Evolutionary conservation across 129 eudicot species (phyloP), one percentile per base, ranked within the genome.

Genomic region (Flaveria brownii): DNA sequence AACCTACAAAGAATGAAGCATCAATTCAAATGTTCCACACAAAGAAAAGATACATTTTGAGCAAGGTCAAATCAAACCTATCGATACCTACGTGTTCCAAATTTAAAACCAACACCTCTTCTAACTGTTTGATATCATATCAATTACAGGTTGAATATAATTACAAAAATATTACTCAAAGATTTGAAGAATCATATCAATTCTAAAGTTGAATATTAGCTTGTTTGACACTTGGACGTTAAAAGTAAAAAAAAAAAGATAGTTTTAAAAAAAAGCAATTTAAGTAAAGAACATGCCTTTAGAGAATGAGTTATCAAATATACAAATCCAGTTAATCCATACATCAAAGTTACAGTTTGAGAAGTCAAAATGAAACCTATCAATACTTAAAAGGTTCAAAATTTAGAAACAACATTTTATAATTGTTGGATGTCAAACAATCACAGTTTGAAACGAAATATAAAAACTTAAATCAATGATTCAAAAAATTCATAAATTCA

Each of bases 1-100:
- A 57, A 91, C 98, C 98, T 94, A 87, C 41, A 77, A 16, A 76
- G 12, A 56, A 72, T 22, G 60, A 57, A 22, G 0, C 26, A 75
- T 46, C 61, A 46, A 42, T 70, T 42, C 15, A 36, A 8, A 36
- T 41, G 17, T 39, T 36, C 71, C 26, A 9, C 9, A 7, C 7
- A n/a, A n/a, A 8, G 0, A 39, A 39, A 30, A 39, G 2, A 49
- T 36, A 42, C 16, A 18, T 15, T 5, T 62, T 41, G 62, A 50
- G 15, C 14, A 18, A 7, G 26, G 61, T 55, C 28, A 55, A 55
- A 55, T 18, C 61, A 55, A 18, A 55, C 61, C 26, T 55, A 18
- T 18, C 20, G 13, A 8, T 18, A 55, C 61, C 26, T 17, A 61
- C 7, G 7, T 2, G 42, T 61, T 61, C 41, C 68, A 23, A 61